Evolutionary conservation across 2,329 filamentous ascomycete species (phyloP).

Genomic region (Diplodia corticola): DNA sequence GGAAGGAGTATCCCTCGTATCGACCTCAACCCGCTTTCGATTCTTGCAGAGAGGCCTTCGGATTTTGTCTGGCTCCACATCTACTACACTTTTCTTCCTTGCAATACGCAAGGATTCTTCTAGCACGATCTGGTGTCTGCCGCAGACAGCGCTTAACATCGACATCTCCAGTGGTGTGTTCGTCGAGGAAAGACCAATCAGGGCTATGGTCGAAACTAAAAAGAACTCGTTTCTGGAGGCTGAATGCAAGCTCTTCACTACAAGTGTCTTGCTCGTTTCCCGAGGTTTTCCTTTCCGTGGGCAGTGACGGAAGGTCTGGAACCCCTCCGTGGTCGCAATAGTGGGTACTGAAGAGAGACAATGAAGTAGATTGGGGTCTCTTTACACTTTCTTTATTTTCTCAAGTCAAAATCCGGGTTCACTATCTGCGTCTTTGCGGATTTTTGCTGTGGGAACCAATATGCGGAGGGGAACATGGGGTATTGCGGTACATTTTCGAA

Average conservation of each 20-base stretch:
- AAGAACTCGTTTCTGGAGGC: background rate
- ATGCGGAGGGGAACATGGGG: background rate
- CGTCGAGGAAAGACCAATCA: background rate
- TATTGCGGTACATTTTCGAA: slow-evolving; percentile 1
- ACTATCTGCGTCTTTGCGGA: slow-evolving; percentile 3
- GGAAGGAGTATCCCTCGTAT: no score
- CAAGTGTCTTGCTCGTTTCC: background rate
- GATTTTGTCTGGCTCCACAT: background rate
- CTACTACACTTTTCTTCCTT: background rate
- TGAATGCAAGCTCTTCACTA: background rate
- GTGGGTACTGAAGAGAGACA: background rate
- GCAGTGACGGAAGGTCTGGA: background rate
- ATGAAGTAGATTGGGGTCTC: background rate
- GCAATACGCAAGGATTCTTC: background rate
- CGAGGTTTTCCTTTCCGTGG: background rate
- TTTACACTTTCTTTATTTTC: background rate
- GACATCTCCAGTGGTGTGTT: background rate
- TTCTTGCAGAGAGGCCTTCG: no score
- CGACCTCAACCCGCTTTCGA: background rate
- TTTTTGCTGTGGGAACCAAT: background rate
- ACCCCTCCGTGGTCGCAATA: background rate
- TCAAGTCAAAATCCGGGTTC: background rate
- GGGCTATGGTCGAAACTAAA: background rate
- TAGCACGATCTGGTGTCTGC: background rate
- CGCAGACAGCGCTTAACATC: background rate